Evolutionary conservation across 164 flowering plant genomes (phyloP), one percentile per base, ranked within the genome.

Genomic region (Malania oleifera): DNA sequence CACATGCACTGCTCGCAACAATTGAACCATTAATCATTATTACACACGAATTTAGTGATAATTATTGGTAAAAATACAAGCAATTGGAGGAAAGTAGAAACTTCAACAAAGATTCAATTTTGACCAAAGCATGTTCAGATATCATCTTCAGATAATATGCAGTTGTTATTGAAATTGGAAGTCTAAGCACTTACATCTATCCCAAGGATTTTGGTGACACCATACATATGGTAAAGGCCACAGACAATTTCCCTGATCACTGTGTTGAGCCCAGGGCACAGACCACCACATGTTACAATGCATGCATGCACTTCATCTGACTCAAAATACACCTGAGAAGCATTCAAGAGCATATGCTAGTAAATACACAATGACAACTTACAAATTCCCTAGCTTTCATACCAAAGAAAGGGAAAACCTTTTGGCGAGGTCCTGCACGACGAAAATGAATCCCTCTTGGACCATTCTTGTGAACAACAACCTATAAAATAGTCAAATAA

Each of bases 401-500:
- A 45, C 47, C 40, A 34, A 40, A 34, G 5, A 29, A 37, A 20
- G 29, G 17, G 20, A 35, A 27, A 44, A 81, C 96, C 83, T 56
- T 79, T 63, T 88, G 85, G 27, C 90, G 90, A 55, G 96, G 96
- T 49, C 96, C 95, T 17, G 91, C 89, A 24, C 95, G 89, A 28
- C 96, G 80, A 66, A 89, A 85, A 67, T 89, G 96, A 20, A 28
- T 66, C 48, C 96, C 96, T 74, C 89, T 76, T 25, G 85, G 87
- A 62, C 84, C 69, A 66, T 64, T 61, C 70, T 77, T 79, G 74
- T 83, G 95, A 31, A 80, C 85, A 67, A 89, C 91, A 61, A 85
- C 62, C 91, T 85, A 56, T 13, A 56, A 46, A 59, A 1, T 29
- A 53, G 19, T 24, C 45, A 59, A 54, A 31, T 2, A 15, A 54